Percentiles rank a stretch among this genome's conserved stretches.
These are phyloP conservation scores for Rubia tinctorum DNA, from an alignment of 305 asterid genomes.

Conservation along the genomic window DNA sequence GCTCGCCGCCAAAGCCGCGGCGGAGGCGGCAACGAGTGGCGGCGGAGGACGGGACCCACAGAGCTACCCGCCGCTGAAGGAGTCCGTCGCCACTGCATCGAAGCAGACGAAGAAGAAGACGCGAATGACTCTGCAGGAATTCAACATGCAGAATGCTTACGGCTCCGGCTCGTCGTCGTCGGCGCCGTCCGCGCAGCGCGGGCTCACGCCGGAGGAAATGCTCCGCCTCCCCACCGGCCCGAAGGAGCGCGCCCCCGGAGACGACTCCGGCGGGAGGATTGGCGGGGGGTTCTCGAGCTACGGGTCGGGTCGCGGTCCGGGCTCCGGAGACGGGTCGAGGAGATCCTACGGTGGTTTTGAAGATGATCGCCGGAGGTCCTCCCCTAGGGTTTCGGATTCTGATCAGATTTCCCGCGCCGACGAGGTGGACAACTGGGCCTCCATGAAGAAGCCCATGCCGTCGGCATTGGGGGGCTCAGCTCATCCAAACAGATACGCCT, in stretches of 20 bases:
- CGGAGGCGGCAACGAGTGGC: conserved; percentile 28
- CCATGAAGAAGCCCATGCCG: conserved; percentile 60
- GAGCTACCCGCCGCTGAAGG: conserved; percentile 63
- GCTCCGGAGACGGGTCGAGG: conserved; percentile 28
- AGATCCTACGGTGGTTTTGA: conserved; percentile 58
- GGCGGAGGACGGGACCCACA: conserved; percentile 17
- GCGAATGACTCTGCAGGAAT: conserved; percentile 73
- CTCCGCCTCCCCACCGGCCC: conserved; percentile 81
- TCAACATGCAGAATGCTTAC: conserved; percentile 35
- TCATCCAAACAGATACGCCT: conserved; percentile 45
- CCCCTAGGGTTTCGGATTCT: conserved; percentile 61
- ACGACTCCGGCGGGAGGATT: conserved; percentile 51
- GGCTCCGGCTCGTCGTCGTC: conserved; percentile 31
- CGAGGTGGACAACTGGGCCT: conserved; percentile 82
- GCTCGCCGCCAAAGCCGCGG: conserved; percentile 54
- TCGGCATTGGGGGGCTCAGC: conserved; percentile 30
- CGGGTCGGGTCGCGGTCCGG: conserved; percentile 34
- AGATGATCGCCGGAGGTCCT: conserved; percentile 46
- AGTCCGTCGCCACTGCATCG: conserved; percentile 32
- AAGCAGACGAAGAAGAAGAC: conserved; percentile 75
- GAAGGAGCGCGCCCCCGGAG: conserved; percentile 57
- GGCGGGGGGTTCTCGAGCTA: conserved; percentile 83
- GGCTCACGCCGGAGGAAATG: conserved; percentile 62
- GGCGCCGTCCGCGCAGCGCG: conserved; percentile 35
- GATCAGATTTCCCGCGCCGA: conserved; percentile 83